Percentiles rank a stretch among this genome's conserved stretches.
phyloP scores from a whole-genome alignment of 2,329 filamentous ascomycete species.

The Xylariaceae sp. region DNA sequence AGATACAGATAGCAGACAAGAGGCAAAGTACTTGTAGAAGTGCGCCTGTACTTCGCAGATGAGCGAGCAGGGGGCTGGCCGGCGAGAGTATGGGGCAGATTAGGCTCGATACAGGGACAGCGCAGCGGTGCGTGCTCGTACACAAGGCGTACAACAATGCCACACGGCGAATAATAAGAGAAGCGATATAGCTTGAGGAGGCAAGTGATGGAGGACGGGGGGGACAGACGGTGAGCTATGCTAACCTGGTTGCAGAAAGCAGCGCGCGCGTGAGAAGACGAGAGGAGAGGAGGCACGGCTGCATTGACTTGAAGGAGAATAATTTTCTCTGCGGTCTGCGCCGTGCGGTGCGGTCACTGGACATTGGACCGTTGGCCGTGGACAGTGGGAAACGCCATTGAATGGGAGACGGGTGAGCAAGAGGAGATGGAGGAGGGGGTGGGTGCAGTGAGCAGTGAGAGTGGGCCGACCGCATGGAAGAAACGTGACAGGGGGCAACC shows the following conservation, averaged over 20 bases:
- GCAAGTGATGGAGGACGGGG: slow-evolving; percentile 14
- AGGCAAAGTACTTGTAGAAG: too few species aligned
- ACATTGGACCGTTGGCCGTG: slow-evolving; percentile 6
- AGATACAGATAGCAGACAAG: slow-evolving; percentile 22
- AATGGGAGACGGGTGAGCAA: slow-evolving; percentile 22
- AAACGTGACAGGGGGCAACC: slow-evolving; percentile 48
- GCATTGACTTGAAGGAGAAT: too few species aligned
- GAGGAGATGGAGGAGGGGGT: slow-evolving; percentile 24
- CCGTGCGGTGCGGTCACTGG: slow-evolving; percentile 29
- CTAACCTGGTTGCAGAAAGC: too few species aligned
- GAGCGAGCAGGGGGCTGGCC: neutral
- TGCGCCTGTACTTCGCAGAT: neutral
- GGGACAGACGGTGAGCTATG: too few species aligned
- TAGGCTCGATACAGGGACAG: slow-evolving; percentile 24
- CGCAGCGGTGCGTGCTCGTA: slow-evolving; percentile 11
- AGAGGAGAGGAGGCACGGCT: too few species aligned
- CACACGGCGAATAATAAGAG: slow-evolving; percentile 17
- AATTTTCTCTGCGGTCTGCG: too few species aligned
- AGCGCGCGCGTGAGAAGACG: too few species aligned
- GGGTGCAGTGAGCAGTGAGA: slow-evolving; percentile 36
- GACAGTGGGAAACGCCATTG: too few species aligned
- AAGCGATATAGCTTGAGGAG: slow-evolving; percentile 30
- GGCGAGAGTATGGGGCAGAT: slow-evolving; percentile 18
- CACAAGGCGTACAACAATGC: slow-evolving; percentile 12
- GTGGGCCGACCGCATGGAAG: slow-evolving; percentile 49